These are phyloP conservation scores for Panaeolus cyanescens DNA, from an alignment of 768 basidiomycete genomes.

Conservation along the genomic window DNA sequence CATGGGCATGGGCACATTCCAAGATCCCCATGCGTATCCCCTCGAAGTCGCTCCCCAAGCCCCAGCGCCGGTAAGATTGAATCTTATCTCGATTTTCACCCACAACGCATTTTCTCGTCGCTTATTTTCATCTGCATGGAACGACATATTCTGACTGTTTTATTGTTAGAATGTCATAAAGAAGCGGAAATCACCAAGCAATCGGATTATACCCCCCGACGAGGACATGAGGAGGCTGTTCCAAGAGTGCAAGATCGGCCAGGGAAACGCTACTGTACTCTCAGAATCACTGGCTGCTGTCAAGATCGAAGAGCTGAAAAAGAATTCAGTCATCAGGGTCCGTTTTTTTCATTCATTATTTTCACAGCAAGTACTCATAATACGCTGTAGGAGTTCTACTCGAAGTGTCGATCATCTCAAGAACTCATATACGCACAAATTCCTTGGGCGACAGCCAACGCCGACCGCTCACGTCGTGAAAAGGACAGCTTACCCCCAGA, in stretches of 20 bases:
- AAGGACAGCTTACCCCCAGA: slow-evolving; percentile 20
- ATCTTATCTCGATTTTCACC: not conserved
- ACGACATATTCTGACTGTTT: not conserved
- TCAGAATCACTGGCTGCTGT: slow-evolving; percentile 70
- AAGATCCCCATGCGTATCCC: slow-evolving; percentile 34
- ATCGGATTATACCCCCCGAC: slow-evolving; percentile 64
- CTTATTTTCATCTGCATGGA: not conserved
- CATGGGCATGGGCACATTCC: slow-evolving; percentile 31
- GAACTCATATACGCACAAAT: slow-evolving; percentile 88
- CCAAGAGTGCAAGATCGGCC: slow-evolving; percentile 83
- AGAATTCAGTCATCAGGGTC: slow-evolving; percentile 69
- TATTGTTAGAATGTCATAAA: slow-evolving; percentile 18
- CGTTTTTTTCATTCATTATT: slow-evolving; percentile 18
- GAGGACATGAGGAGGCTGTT: slow-evolving; percentile 84
- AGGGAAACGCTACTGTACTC: slow-evolving; percentile 77
- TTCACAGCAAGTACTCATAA: not conserved
- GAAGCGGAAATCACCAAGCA: slow-evolving; percentile 40
- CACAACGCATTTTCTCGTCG: not conserved
- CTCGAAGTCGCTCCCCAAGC: slow-evolving; percentile 23
- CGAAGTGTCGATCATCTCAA: slow-evolving; percentile 78
- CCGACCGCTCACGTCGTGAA: slow-evolving; percentile 62
- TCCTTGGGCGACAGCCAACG: slow-evolving; percentile 85
- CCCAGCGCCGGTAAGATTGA: slow-evolving; percentile 22
- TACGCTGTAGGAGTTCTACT: slow-evolving; percentile 73
- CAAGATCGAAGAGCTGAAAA: slow-evolving; percentile 69